A percentile compares a stretch with the other conserved stretches of the same genome.
Evolutionary conservation across 176 grass and related monocot genomes (phyloP).

Genomic region (Oryza brachyantha): DNA sequence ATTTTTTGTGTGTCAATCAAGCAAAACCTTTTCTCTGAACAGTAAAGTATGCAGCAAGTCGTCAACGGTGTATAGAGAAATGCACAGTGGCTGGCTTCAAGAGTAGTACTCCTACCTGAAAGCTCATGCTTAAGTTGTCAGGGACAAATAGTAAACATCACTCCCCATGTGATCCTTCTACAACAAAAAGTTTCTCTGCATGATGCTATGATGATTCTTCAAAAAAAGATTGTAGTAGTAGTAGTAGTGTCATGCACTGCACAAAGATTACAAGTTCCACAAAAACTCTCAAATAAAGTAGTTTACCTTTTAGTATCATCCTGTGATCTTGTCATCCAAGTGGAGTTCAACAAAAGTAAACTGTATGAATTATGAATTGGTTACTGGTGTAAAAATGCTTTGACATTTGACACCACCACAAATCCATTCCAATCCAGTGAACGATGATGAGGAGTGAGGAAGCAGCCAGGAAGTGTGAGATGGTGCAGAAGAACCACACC

Average conservation of each 20-base stretch:
- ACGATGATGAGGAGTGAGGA: not conserved
- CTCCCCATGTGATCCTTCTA: not conserved
- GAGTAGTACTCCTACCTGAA: constrained; percentile 17
- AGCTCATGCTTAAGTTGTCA: constrained; percentile 34
- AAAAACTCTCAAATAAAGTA: not conserved
- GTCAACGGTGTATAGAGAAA: constrained; percentile 30
- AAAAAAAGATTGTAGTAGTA: not conserved
- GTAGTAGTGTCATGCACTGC: not conserved
- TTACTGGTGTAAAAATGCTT: not conserved
- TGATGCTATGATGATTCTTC: not conserved
- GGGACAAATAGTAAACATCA: not conserved
- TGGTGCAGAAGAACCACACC: constrained; percentile 8
- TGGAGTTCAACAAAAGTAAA: not conserved
- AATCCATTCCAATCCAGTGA: not conserved
- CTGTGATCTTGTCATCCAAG: not conserved
- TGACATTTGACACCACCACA: not conserved
- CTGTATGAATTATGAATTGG: too few relatives aligned
- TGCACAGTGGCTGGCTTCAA: not conserved
- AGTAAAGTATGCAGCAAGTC: not conserved
- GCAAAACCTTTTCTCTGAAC: constrained; percentile 4
- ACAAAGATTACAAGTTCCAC: not conserved
- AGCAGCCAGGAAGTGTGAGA: not conserved
- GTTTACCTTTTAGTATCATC: not conserved
- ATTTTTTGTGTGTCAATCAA: not conserved
- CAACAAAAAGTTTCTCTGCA: not conserved